Evolutionary conservation across 495 filamentous ascomycete genomes (phyloP).

Genomic region (Talaromyces liani): DNA sequence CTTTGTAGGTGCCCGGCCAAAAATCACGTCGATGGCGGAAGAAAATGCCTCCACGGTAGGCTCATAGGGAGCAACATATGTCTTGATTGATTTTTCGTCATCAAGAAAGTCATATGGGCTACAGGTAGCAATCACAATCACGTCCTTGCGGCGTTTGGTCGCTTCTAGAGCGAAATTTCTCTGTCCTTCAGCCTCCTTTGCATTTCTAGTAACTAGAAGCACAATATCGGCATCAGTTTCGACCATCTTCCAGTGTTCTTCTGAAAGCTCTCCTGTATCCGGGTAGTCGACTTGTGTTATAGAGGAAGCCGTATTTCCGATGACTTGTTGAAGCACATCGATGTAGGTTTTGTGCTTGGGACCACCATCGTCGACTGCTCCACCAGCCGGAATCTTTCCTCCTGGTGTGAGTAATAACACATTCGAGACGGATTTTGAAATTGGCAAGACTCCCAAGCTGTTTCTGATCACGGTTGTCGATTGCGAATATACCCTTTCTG

Average conservation of each 20-base stretch:
- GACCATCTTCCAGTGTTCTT: conserved; percentile 22
- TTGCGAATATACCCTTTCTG: conserved; percentile 28
- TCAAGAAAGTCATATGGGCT: conserved; percentile 45
- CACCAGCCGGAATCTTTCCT: conserved; percentile 29
- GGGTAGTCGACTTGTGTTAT: conserved; percentile 30
- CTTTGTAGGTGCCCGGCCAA: conserved; percentile 22
- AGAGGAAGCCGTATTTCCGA: conserved; percentile 17
- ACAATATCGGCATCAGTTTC: conserved; percentile 29
- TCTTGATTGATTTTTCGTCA: conserved; percentile 23
- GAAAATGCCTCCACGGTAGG: conserved; percentile 39
- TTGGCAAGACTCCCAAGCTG: conserved; percentile 21
- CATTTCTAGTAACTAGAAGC: conserved; percentile 37
- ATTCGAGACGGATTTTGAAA: conserved; percentile 20
- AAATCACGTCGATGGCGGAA: conserved; percentile 34
- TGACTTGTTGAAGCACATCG: conserved; percentile 12
- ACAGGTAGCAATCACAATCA: conserved; percentile 37
- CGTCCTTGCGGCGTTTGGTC: conserved; percentile 18
- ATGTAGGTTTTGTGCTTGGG: conserved; percentile 20
- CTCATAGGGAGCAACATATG: conserved; percentile 42
- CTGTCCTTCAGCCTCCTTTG: conserved; percentile 34
- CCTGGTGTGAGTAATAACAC: conserved; percentile 39
- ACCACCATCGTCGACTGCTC: conserved; percentile 41
- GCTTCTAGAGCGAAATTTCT: conserved; percentile 26
- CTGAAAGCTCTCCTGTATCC: conserved; percentile 16
- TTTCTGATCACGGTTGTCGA: conserved; percentile 38